These are phyloP conservation scores for Phaeosphaeria sp. DNA, from an alignment of 2,329 filamentous ascomycete genomes.

Conservation along the genomic window DNA sequence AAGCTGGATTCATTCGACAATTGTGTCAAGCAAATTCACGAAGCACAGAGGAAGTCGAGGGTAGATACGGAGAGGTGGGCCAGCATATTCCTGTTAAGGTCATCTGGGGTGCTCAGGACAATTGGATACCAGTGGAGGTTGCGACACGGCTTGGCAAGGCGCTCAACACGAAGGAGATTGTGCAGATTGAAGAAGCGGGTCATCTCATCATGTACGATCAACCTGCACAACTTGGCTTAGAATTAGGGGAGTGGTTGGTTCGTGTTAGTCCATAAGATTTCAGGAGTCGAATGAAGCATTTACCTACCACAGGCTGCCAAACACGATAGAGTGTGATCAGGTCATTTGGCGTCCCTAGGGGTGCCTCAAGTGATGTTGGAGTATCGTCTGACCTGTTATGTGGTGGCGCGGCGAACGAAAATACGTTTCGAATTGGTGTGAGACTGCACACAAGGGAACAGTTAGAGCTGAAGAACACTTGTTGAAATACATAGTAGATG, in stretches of 20 bases:
- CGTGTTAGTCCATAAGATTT: not conserved
- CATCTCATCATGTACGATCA: slow-evolving; percentile 29
- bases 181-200: slow-evolving; percentile 19
- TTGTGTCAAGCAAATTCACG: slow-evolving; percentile 26
- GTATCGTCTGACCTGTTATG: too few relatives aligned
- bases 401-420: too few relatives aligned
- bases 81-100: slow-evolving; percentile 19
- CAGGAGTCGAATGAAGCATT: not conserved
- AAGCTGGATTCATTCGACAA: slow-evolving; percentile 24
- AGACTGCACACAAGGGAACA: too few relatives aligned
- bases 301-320: too few relatives aligned
- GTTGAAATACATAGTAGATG: too few relatives aligned
- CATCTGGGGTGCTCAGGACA: slow-evolving; percentile 26
- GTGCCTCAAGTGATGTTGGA: too few relatives aligned
- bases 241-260: slow-evolving; percentile 22
- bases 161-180: slow-evolving; percentile 16
- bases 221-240: slow-evolving; percentile 17
- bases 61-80: slow-evolving; percentile 21
- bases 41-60: slow-evolving; percentile 22
- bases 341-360: too few relatives aligned
- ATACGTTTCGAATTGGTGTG: too few relatives aligned
- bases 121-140: slow-evolving; percentile 20
- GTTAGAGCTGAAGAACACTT: too few relatives aligned
- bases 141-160: slow-evolving; percentile 19
- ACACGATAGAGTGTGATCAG: too few relatives aligned